Base-by-base conservation (phyloP, 2,329 filamentous ascomycete species). In the Microdochium nivale region DNA sequence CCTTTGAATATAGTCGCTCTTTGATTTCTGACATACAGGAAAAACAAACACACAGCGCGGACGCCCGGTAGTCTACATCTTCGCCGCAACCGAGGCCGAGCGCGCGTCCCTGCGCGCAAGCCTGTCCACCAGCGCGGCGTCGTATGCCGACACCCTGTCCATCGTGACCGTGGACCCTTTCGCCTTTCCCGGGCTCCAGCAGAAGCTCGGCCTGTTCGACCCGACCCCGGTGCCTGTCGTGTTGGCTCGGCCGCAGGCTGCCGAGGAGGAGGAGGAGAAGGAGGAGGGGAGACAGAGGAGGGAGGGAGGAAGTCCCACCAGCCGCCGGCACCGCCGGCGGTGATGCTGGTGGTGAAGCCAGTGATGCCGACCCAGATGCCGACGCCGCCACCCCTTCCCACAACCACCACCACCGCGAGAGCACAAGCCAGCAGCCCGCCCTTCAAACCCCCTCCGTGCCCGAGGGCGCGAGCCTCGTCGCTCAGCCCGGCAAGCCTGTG, bases 61-160 rank as follows among this genome's bases (percentile, higher is more conserved):
- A 21, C 67, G 62, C 62, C 63, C 68, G 5, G 69, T 70, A 56
- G 59, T 71, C 44, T 71, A 70, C 54, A 54, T 71, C 48, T 69
- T 71, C 52, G 63, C 65, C 8, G 47, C 54, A 4, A 65, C 63
- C 24, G 60, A 63, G 30, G 25, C 51, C 5, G 60, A 64, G 30
- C 62, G 68, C 0, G 55, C 64, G 13, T 49, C 57, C 19, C 58
- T 70, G 11, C 62, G 67, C 9, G 50, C 53, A 21, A 53, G 55
- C 7, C 54, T 71, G 10, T 58, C 55, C 50, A 58, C 53, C 30
- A 65, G 70, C n/a, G 67, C 67, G 2, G 57, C 55, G 16, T 57
- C 51, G 24, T 63, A 71, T 54, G 64, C 67, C 56, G 59, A 65
- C 48, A 63, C 60, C 9, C 54, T 72, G 37, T 70, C 65, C 3